Conservation (phyloP, 805 yeast species). For the Sugiyamaella mastotermitis region DNA sequence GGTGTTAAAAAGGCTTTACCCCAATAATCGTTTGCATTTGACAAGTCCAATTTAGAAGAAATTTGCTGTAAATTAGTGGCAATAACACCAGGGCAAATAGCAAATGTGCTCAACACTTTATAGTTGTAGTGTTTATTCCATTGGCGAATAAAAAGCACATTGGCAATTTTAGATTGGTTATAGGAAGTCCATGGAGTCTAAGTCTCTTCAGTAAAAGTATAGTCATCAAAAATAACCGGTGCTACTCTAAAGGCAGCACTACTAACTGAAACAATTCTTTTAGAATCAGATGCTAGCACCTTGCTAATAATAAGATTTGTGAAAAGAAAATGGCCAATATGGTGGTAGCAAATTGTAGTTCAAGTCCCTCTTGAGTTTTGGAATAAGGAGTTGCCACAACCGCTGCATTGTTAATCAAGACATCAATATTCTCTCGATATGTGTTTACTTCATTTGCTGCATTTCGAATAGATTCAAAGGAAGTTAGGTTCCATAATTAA, state of each 20-base stretch:
- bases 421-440: constrained; percentile 36
- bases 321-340: constrained; percentile 66
- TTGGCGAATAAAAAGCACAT: constrained; percentile 7
- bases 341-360: constrained; percentile 76
- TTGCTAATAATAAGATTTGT: constrained; percentile 36
- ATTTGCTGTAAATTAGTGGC: constrained; percentile 12
- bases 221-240: constrained; percentile 13
- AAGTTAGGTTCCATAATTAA: constrained; percentile 16
- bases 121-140: constrained; percentile 5
- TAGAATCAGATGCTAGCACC: constrained; percentile 2
- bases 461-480: constrained; percentile 10
- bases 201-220: constrained; percentile 5
- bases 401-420: constrained; percentile 74
- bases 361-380: constrained; percentile 63
- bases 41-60: not conserved
- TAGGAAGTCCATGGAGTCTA: constrained; percentile 4
- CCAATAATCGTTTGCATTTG: constrained; percentile 3
- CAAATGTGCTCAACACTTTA: constrained; percentile 7
- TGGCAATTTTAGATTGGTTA: constrained; percentile 16
- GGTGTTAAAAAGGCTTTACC: no score
- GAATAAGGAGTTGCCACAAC: constrained; percentile 70
- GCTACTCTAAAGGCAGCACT: constrained; percentile 7
- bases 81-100: constrained; percentile 13
- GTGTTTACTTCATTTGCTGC: constrained; percentile 16
- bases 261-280: constrained; percentile 9